A percentile compares a stretch with the other conserved stretches of the same genome.
These are phyloP conservation scores for Streptanthus diversifolius DNA, from an alignment of 345 rosid species.

Conservation along the genomic window DNA sequence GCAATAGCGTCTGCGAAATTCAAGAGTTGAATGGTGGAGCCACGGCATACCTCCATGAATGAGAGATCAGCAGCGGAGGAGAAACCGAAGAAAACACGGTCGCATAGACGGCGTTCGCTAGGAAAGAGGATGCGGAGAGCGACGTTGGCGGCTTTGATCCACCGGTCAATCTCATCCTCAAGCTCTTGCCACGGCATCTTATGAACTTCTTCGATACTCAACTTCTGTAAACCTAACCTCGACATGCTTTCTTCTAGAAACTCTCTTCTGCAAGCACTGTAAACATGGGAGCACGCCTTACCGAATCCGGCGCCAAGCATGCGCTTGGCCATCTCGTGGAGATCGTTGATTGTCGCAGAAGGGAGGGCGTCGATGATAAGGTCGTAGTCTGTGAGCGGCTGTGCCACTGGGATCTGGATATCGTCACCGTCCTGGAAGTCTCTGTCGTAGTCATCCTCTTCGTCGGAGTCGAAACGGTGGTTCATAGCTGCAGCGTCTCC, in stretches of 20 bases:
- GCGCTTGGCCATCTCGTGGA: slow-evolving; percentile 84
- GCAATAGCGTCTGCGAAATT: slow-evolving; percentile 76
- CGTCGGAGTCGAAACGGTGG: slow-evolving; percentile 47
- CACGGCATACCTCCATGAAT: slow-evolving; percentile 94
- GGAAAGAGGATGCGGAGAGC: slow-evolving; percentile 78
- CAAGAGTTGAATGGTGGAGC: slow-evolving; percentile 64
- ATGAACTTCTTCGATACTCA: slow-evolving; percentile 80
- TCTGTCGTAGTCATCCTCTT: slow-evolving; percentile 45
- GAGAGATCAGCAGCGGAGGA: slow-evolving; percentile 67
- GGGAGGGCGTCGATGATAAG: slow-evolving; percentile 87
- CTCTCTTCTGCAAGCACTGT: slow-evolving; percentile 71
- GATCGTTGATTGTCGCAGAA: slow-evolving; percentile 65
- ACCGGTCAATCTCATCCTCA: slow-evolving; percentile 79
- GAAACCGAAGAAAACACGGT: slow-evolving; percentile 72
- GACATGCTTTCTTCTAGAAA: slow-evolving; percentile 79
- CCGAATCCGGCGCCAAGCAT: slow-evolving; percentile 77
- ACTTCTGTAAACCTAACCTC: slow-evolving; percentile 65
- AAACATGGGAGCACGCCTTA: slow-evolving; percentile 73
- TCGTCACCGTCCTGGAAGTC: slow-evolving; percentile 35
- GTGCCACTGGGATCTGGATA: slow-evolving; percentile 67
- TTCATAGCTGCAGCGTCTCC: slow-evolving; percentile 36
- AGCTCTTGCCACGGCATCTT: slow-evolving; percentile 73
- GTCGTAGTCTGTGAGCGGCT: slow-evolving; percentile 68
- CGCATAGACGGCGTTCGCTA: slow-evolving; percentile 90
- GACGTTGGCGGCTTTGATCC: slow-evolving; percentile 80